Evolutionary conservation across 2,329 filamentous ascomycete species (phyloP), one percentile per base, ranked within the genome.

Genomic region (Nothopassalora personata): DNA sequence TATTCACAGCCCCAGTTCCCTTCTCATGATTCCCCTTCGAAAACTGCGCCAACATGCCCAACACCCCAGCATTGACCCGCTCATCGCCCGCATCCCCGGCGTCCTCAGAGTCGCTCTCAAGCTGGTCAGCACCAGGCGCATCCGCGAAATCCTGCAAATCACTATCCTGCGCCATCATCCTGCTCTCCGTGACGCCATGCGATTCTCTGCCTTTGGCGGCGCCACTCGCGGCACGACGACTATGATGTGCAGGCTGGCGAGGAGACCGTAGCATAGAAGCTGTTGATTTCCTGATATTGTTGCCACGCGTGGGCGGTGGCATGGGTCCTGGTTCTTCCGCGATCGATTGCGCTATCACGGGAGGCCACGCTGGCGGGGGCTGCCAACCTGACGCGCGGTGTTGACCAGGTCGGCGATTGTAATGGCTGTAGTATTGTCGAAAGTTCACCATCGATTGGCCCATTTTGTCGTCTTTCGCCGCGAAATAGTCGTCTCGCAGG

Each of bases 391-490:
- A 62, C 1, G 51, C 46, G 34, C 66, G 63, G 11, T 73, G 62
- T 7, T 56, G 65, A 11, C 73, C 64, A 43, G 64, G 36, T 59
- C 72, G 58, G 60, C 69, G 63, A 28, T 64, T 61, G 61, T 69
- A 66, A 30, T 71, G 69, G 58, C 66, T 76, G 66, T 99, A 99
- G 66, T 96, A 92, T 70, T 97, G 91, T 60, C 97, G 79, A 73
- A 99, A 99, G 1, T 92, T 91, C 69, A 94, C 92, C 72, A 97
- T 94, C 0, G 93, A 97, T 15, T 91, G 90, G n/a, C 94, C 87
- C 90, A 99, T 96, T 77, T 99, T 99, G 63, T 92, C 90, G 69
- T 99, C 92, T 71, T 97, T 97, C 9, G 91, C 91, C 23, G 90
- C 86, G 71, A 94, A 97, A 72, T 97, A 97, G 67, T 97, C 92